A percentile compares a stretch with the other conserved stretches of the same genome.
Conservation (phyloP, 2,329 filamentous ascomycete species). For the Fusarium protoensiforme region DNA sequence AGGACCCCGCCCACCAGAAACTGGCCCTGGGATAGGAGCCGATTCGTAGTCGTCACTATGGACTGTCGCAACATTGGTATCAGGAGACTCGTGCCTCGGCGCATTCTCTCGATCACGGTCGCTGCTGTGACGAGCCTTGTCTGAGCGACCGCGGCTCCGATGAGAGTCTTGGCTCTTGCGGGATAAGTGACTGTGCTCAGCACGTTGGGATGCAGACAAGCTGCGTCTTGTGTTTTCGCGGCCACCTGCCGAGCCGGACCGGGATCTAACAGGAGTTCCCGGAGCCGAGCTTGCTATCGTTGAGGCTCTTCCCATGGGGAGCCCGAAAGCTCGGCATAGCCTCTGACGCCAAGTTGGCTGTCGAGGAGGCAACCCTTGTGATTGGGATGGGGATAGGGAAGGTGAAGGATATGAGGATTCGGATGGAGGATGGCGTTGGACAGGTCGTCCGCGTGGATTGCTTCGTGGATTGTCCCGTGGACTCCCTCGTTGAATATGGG, state of each 20-base stretch:
- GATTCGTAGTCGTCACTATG: slow-evolving; percentile 50
- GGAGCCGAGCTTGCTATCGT: slow-evolving; percentile 47
- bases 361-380: slow-evolving; percentile 9
- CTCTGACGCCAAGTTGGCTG: slow-evolving; percentile 44
- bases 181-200: background rate
- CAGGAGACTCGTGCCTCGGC: slow-evolving; percentile 34
- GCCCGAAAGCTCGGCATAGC: slow-evolving; percentile 39
- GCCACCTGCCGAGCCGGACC: background rate
- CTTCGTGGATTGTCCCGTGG: background rate
- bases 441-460: background rate
- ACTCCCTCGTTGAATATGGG: background rate
- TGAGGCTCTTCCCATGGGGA: slow-evolving; percentile 49
- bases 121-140: background rate
- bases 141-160: background rate
- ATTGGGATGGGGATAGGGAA: background rate
- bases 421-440: background rate
- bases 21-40: background rate
- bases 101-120: background rate
- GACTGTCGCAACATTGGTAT: slow-evolving; percentile 49
- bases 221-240: background rate
- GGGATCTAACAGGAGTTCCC: slow-evolving; percentile 15
- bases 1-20: background rate
- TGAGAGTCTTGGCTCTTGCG: background rate
- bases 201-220: background rate
- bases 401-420: background rate